phyloP scores from a whole-genome alignment of 257 asterid species.

The Eustoma russellianum region DNA sequence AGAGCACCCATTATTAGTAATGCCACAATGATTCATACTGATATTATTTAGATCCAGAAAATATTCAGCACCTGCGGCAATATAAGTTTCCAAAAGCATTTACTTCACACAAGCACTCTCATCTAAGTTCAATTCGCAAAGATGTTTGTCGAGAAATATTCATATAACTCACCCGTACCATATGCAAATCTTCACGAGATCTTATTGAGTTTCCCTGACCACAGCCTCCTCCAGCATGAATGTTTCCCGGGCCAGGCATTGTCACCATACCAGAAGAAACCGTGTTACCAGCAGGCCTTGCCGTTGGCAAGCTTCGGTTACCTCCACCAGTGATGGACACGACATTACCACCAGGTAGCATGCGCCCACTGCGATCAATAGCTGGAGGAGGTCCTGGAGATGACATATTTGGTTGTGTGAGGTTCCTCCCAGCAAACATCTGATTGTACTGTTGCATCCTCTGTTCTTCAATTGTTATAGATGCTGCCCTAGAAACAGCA shows the following conservation, averaged over 20 bases:
- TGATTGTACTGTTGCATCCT: slow-evolving; percentile 69
- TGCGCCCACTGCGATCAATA: slow-evolving; percentile 60
- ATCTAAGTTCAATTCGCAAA: no score
- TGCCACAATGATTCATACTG: no score
- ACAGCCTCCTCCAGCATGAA: slow-evolving; percentile 58
- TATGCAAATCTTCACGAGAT: slow-evolving; percentile 55
- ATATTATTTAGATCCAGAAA: no score
- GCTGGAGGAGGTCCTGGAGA: slow-evolving; percentile 61
- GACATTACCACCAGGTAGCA: slow-evolving; percentile 58
- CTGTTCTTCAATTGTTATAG: slow-evolving; percentile 69
- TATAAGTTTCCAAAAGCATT: no score
- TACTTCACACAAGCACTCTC: no score
- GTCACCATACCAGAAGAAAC: slow-evolving; percentile 58
- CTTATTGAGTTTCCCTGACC: slow-evolving; percentile 62
- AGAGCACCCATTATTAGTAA: no score
- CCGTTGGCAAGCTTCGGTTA: slow-evolving; percentile 56
- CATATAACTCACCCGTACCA: slow-evolving; percentile 59
- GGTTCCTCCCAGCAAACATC: slow-evolving; percentile 55
- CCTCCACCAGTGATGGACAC: slow-evolving; percentile 45
- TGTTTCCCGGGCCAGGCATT: slow-evolving; percentile 36
- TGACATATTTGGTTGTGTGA: slow-evolving; percentile 43
- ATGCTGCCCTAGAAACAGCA: slow-evolving; percentile 52
- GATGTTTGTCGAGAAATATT: no score
- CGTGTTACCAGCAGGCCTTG: slow-evolving; percentile 66
- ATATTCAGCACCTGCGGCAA: no score